A percentile compares a stretch with the other conserved stretches of the same genome.
Evolutionary conservation across 2,329 filamentous ascomycete genomes (phyloP).

Genomic region (Parafenestella ontariensis): DNA sequence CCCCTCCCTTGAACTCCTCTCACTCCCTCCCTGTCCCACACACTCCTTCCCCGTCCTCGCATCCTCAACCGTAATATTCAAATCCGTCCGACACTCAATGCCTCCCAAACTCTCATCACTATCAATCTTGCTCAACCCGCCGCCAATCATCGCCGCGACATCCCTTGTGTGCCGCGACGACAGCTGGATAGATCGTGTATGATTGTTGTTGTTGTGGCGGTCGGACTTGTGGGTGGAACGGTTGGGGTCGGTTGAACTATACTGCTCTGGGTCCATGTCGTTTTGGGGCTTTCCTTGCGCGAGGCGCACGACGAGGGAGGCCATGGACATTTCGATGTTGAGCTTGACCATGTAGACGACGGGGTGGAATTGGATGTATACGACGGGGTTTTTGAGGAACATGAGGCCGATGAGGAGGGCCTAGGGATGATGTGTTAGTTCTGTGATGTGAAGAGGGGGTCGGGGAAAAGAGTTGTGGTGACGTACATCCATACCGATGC

Average conservation of each 20-base stretch:
- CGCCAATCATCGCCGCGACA: conserved; percentile 2
- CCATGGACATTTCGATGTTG: conserved; percentile 56
- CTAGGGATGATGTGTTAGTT: conserved; percentile 25
- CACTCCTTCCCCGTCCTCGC: not conserved
- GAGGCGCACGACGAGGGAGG: conserved; percentile 50
- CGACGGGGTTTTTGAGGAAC: conserved; percentile 47
- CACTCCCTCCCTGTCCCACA: too few species aligned
- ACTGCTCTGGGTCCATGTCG: conserved; percentile 30
- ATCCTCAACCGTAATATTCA: conserved; percentile 28
- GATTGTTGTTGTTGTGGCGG: conserved; percentile 12
- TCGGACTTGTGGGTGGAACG: conserved; percentile 10
- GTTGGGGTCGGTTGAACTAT: conserved; percentile 21
- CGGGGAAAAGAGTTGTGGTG: too few species aligned
- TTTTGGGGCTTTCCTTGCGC: conserved; percentile 39
- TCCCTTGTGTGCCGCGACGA: conserved; percentile 13
- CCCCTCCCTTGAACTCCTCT: conserved; percentile 24
- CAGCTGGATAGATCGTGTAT: conserved; percentile 23
- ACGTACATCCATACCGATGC: conserved; percentile 51
- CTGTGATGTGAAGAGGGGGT: not conserved
- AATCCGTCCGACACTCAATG: conserved; percentile 36
- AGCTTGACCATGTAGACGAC: conserved; percentile 54
- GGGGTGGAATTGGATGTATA: conserved; percentile 53
- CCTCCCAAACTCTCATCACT: conserved; percentile 32
- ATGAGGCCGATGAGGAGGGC: conserved; percentile 49
- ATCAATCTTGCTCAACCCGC: conserved; percentile 23